These are phyloP conservation scores for Paramyrothecium sp. DNA, from an alignment of 2,329 filamentous ascomycete species.

Conservation along the genomic window DNA sequence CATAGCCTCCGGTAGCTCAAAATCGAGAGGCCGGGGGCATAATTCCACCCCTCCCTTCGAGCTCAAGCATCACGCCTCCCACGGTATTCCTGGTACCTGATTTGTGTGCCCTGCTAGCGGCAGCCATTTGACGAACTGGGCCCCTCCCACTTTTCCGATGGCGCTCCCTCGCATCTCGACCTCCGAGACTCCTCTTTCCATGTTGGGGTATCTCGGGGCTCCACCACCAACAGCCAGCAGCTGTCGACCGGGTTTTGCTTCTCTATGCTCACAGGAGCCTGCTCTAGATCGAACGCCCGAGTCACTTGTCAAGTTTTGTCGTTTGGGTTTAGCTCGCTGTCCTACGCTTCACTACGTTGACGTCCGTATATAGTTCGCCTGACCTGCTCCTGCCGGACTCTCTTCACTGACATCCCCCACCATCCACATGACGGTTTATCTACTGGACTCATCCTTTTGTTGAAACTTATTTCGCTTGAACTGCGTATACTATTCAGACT, in stretches of 20 bases:
- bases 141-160: neutral
- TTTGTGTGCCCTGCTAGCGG: neutral
- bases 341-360: too few relatives aligned
- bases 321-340: too few relatives aligned
- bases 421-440: too few relatives aligned
- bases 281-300: too few relatives aligned
- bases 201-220: neutral
- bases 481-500: too few relatives aligned
- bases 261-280: neutral
- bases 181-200: neutral
- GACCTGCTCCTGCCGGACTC: too few relatives aligned
- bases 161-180: neutral
- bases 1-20: too few relatives aligned
- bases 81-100: neutral
- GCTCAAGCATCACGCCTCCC: neutral
- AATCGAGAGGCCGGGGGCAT: neutral
- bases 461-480: neutral
- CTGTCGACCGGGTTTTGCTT: neutral
- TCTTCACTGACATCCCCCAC: too few relatives aligned
- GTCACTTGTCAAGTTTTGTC: too few relatives aligned
- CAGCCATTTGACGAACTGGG: neutral
- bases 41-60: neutral
- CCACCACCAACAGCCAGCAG: neutral
- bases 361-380: too few relatives aligned
- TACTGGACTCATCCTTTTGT: neutral